Conservation (phyloP, 139 green algal species). For the Marvania coccoides region DNA sequence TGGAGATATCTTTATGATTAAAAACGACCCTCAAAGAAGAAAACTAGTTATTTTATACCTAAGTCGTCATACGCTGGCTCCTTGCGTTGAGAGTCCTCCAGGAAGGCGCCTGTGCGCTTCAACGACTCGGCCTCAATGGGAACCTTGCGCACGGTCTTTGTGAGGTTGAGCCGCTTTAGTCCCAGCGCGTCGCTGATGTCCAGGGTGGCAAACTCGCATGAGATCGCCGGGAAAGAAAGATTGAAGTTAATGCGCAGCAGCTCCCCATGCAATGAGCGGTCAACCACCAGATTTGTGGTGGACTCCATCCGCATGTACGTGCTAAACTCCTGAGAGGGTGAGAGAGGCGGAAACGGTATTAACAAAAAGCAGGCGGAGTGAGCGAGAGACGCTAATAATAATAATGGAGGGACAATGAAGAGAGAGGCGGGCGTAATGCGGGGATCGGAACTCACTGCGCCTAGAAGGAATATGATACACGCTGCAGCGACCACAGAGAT, state of each 20-base stretch:
- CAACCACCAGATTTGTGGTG: slow-evolving; percentile 74
- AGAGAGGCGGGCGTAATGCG: not conserved
- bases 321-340: slow-evolving; percentile 68
- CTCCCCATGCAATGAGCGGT: slow-evolving; percentile 81
- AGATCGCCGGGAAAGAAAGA: slow-evolving; percentile 79
- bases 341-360: not conserved
- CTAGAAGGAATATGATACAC: slow-evolving; percentile 76
- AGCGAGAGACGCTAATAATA: not conserved
- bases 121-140: slow-evolving; percentile 59
- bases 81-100: slow-evolving; percentile 36
- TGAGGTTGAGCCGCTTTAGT: slow-evolving; percentile 90
- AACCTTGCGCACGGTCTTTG: slow-evolving; percentile 89
- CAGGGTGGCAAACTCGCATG: slow-evolving; percentile 94
- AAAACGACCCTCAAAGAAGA: not conserved
- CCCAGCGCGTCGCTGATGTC: slow-evolving; percentile 91
- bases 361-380: not conserved
- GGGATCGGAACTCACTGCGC: slow-evolving; percentile 51
- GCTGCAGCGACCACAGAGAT: slow-evolving; percentile 79
- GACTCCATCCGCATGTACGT: slow-evolving; percentile 63
- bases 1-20: not conserved
- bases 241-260: slow-evolving; percentile 97
- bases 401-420: not conserved
- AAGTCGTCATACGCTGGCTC: slow-evolving; percentile 66
- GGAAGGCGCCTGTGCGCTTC: slow-evolving; percentile 28
- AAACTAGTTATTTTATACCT: not conserved